Evolutionary conservation across 176 grass and related monocot genomes (phyloP), one percentile per base, ranked within the genome.

Genomic region (Avena sativa): DNA sequence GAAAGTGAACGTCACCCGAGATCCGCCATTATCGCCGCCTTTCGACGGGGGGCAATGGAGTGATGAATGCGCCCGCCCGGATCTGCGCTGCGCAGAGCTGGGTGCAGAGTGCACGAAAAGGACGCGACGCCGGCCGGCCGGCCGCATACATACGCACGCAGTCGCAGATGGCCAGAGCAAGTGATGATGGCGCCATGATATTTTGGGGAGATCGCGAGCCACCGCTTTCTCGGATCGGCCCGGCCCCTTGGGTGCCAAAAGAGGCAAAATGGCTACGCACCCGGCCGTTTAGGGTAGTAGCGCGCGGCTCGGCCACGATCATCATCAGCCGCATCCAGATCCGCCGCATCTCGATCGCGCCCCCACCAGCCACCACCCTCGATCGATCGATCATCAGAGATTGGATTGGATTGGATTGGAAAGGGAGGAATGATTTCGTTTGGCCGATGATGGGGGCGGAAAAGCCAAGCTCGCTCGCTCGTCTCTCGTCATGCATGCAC

Each of bases 181-280:
- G 32, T 53, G 26, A 68, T 82, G 79, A 81, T 68, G 63, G 25
- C 10, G 26, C 79, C 62, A 68, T 68, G 61, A 82, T 52, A 82
- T 82, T 12, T 12, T 56, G 4, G 52, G 52, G 32, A 32, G 74
- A 78, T 12, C 3, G 51, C 21, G 47, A 2, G 74, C 15, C 51
- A 8, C 75, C 34, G 34, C 23, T 52, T 55, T 82, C 49, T 38
- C 6, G 40, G 40, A 43, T 36, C 61, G 20, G 2, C 23, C 44
- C 20, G 38, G 36, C 48, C 72, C 47, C 72, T 43, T 30, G 49
- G 16, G 79, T 69, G 64, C 64, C 80, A 82, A 82, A 82, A 82
- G 80, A 69, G 63, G 79, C 47, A 81, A 82, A 51, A 51, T 50
- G 48, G 63, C 80, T 53, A 69, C 62, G 26, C 49, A 15, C 47